phyloP scores from a whole-genome alignment of 768 basidiomycete genomes.

The Leccinellum luteum region DNA sequence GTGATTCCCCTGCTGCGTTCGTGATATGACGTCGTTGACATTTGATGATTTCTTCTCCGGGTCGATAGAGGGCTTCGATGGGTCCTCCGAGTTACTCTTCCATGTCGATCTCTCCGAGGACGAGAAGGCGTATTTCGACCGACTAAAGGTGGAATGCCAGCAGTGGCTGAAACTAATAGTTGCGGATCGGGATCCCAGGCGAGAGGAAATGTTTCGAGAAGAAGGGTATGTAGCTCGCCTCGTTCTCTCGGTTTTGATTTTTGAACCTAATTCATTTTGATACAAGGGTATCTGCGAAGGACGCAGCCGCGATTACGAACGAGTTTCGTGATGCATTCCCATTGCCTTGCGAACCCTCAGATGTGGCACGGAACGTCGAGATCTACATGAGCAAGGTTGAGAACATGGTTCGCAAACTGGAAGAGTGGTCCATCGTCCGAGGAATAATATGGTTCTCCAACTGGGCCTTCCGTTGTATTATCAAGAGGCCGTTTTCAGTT shows the following conservation, averaged over 20 bases:
- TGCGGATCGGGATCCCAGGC: slow-evolving; percentile 20
- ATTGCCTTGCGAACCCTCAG: slow-evolving; percentile 9
- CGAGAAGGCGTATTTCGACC: slow-evolving; percentile 19
- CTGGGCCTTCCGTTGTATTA: not conserved
- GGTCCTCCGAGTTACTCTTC: slow-evolving; percentile 22
- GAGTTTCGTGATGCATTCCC: slow-evolving; percentile 29
- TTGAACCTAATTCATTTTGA: not conserved
- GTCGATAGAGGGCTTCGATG: slow-evolving; percentile 3
- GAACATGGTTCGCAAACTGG: slow-evolving; percentile 22
- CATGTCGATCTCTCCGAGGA: slow-evolving; percentile 23
- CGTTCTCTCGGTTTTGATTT: not conserved
- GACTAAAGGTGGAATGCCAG: slow-evolving; percentile 14
- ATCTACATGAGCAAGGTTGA: slow-evolving; percentile 28
- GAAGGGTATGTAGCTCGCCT: slow-evolving; percentile 7
- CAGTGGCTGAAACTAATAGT: slow-evolving; percentile 20
- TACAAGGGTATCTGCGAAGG: slow-evolving; percentile 8
- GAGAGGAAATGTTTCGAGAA: slow-evolving; percentile 8
- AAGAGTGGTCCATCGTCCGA: too few relatives aligned
- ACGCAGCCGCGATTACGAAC: too few relatives aligned
- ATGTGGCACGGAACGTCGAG: slow-evolving; percentile 17
- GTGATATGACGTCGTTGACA: not conserved
- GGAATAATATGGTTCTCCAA: too few relatives aligned
- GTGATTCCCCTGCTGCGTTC: not conserved
- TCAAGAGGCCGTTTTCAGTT: not conserved
- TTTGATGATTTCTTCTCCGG: slow-evolving; percentile 31